Evolutionary conservation across 192 early-diverging fungal species (phyloP).

Genomic region (Dispira simplex): DNA sequence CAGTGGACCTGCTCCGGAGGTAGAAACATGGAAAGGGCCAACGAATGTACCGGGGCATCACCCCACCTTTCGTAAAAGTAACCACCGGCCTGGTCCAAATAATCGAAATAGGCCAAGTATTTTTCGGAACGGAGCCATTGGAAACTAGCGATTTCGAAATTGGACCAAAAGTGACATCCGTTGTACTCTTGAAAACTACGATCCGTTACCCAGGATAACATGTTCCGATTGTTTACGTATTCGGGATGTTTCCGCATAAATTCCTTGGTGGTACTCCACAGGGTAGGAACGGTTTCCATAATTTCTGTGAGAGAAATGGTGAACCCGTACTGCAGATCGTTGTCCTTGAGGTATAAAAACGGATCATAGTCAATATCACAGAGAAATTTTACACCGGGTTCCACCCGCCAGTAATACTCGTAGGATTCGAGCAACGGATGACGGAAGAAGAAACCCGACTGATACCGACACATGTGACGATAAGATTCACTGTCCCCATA

Average conservation of each 20-base stretch:
- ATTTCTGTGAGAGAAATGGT: slow-evolving; percentile 40
- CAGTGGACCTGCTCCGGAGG: slow-evolving; percentile 39
- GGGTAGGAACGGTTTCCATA: slow-evolving; percentile 31
- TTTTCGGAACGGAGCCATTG: slow-evolving; percentile 47
- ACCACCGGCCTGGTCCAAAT: slow-evolving; percentile 57
- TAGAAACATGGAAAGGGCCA: slow-evolving; percentile 39
- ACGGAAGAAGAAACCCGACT: slow-evolving; percentile 59
- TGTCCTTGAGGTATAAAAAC: slow-evolving; percentile 54
- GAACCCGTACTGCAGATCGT: slow-evolving; percentile 58
- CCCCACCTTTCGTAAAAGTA: slow-evolving; percentile 86
- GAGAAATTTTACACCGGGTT: slow-evolving; percentile 57
- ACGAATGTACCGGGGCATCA: slow-evolving; percentile 54
- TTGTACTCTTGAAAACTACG: slow-evolving; percentile 46
- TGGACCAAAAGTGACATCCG: slow-evolving; percentile 78
- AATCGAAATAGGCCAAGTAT: slow-evolving; percentile 52
- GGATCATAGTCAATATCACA: slow-evolving; percentile 65
- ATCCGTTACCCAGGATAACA: slow-evolving; percentile 17
- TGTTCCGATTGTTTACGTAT: slow-evolving; percentile 23
- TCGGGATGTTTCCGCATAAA: slow-evolving; percentile 31
- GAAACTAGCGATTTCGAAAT: slow-evolving; percentile 63
- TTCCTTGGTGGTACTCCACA: slow-evolving; percentile 37
- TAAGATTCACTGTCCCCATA: slow-evolving; percentile 55
- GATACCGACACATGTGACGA: slow-evolving; percentile 60
- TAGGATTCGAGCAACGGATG: slow-evolving; percentile 47
- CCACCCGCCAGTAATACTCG: slow-evolving; percentile 77